These are phyloP conservation scores for Agaricus sinodeliciosus DNA, from an alignment of 768 basidiomycete genomes.

Conservation along the genomic window DNA sequence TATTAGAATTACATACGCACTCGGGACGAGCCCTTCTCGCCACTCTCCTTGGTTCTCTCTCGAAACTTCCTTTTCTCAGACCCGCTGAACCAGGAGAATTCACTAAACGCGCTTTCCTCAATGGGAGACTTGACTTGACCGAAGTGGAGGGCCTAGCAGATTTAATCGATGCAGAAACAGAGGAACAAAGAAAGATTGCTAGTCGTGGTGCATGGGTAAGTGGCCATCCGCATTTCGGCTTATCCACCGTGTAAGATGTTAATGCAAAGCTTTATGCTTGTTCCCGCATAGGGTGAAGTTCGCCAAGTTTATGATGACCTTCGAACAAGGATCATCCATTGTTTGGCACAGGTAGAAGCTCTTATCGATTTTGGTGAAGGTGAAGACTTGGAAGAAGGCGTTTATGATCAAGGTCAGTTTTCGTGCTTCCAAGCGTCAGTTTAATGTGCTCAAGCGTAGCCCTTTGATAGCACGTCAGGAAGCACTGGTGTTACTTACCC, in stretches of 20 bases:
- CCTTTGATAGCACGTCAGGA: conserved; percentile 43
- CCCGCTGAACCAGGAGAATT: conserved; percentile 88
- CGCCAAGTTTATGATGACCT: conserved; percentile 56
- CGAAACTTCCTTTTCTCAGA: conserved; percentile 55
- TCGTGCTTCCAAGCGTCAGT: neutral
- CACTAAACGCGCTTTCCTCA: conserved; percentile 75
- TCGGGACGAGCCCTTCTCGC: conserved; percentile 78
- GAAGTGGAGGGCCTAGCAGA: conserved; percentile 87
- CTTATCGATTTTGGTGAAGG: conserved; percentile 92
- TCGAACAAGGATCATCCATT: conserved; percentile 59
- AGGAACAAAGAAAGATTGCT: conserved; percentile 71
- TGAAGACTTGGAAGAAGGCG: conserved; percentile 81
- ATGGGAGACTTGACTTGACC: conserved; percentile 78
- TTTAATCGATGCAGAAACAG: conserved; percentile 85
- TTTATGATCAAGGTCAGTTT: conserved; percentile 58
- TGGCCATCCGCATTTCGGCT: conserved; percentile 9
- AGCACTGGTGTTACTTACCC: conserved; percentile 39
- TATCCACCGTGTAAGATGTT: neutral
- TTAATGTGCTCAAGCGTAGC: neutral
- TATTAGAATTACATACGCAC: conserved; percentile 81
- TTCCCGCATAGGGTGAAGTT: conserved; percentile 47
- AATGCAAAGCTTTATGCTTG: neutral
- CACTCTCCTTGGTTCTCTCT: conserved; percentile 60
- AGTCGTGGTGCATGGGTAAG: conserved; percentile 61
- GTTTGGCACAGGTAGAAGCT: conserved; percentile 78